Conservation (phyloP, 345 rosid species). For the Eucalyptus tenuipes region DNA sequence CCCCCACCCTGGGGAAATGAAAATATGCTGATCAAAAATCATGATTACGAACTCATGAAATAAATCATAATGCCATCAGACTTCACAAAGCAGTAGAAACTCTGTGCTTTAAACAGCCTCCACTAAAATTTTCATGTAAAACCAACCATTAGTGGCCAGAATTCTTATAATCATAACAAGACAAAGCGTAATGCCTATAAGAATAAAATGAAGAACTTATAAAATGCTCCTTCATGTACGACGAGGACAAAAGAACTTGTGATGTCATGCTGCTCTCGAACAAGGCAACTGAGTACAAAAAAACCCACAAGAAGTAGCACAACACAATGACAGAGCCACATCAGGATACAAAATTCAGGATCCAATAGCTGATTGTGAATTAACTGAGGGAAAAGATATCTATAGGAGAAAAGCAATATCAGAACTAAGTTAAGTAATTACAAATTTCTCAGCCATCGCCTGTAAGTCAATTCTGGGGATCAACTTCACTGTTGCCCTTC, state of each 20-base stretch:
- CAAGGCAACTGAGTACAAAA: background rate
- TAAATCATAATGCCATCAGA: background rate
- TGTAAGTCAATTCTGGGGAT: constrained; percentile 88
- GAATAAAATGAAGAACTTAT: background rate
- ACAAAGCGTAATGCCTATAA: background rate
- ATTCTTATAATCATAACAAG: background rate
- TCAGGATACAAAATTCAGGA: background rate
- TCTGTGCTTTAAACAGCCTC: background rate
- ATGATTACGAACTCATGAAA: background rate
- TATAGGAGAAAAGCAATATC: background rate
- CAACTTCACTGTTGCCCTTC: constrained; percentile 70
- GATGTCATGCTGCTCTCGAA: background rate
- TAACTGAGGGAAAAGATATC: background rate
- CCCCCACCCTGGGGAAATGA: constrained; percentile 61
- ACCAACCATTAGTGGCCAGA: background rate
- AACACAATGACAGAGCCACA: background rate
- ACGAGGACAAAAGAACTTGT: background rate
- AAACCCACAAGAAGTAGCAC: background rate
- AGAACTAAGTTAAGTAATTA: background rate
- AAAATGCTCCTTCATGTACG: background rate
- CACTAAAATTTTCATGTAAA: background rate
- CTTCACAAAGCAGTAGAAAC: background rate
- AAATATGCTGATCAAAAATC: background rate
- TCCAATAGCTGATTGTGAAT: background rate
- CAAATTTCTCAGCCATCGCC: constrained; percentile 74